Evolutionary conservation across 768 basidiomycete species (phyloP).

Genomic region (Cystobasidium onofrii): DNA sequence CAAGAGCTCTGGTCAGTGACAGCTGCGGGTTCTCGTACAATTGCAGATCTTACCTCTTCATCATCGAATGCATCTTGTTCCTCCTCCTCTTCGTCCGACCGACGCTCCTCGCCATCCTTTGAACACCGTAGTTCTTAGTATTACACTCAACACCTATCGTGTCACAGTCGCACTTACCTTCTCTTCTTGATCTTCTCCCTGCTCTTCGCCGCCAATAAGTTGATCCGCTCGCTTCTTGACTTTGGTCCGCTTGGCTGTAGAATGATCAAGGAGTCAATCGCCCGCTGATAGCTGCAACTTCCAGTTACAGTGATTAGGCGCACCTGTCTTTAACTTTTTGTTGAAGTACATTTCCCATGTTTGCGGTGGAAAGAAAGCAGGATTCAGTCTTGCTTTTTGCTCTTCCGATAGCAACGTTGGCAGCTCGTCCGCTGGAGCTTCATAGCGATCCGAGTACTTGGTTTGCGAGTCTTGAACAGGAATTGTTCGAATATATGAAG

Average conservation of each 20-base stretch:
- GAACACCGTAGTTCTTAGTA: background rate
- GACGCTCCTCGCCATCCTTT: background rate
- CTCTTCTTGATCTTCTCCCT: conserved; percentile 19
- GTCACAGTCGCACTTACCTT: too few relatives aligned
- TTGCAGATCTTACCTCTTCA: conserved; percentile 30
- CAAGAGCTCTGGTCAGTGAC: background rate
- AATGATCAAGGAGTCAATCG: background rate
- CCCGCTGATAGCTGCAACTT: too few relatives aligned
- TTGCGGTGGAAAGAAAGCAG: conserved; percentile 19
- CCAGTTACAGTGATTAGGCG: background rate
- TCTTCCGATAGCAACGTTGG: conserved; percentile 3
- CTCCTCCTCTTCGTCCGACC: conserved; percentile 18
- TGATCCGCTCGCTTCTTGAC: conserved; percentile 8
- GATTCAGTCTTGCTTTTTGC: conserved; percentile 16
- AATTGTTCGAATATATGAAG: too few relatives aligned
- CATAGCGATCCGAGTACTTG: conserved; percentile 26
- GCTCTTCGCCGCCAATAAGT: conserved; percentile 1
- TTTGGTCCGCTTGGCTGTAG: background rate
- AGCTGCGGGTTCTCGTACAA: too few relatives aligned
- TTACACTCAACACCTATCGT: too few relatives aligned
- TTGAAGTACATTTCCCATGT: conserved; percentile 26
- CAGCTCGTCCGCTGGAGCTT: conserved; percentile 14
- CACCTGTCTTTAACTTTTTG: conserved; percentile 14
- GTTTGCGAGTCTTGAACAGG: background rate
- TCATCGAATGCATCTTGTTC: conserved; percentile 24